Base-by-base conservation (phyloP, 2,329 filamentous ascomycete species). In the Didymellaceae sp. region DNA sequence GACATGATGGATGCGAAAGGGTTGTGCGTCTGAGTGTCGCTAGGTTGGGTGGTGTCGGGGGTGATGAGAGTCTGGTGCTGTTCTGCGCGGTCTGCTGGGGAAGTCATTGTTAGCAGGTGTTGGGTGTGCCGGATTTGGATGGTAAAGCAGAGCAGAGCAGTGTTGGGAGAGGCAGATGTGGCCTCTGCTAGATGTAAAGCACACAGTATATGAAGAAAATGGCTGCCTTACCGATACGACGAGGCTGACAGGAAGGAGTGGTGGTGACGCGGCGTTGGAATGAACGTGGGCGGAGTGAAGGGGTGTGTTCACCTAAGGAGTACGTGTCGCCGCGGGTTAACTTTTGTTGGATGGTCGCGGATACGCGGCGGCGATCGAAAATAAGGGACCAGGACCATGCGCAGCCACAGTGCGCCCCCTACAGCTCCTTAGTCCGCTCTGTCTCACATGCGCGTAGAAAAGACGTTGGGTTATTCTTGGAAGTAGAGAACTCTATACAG, bases 1-100 rank as follows among this genome's bases (percentile, higher is more conserved):
- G 89, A 82, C 91, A 96, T 96, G 69, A 66, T 74, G 56, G 58
- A 45, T 10, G 56, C 48, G 30, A 48, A 32, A 24, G 45, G 44
- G 26, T 51, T 22, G 38, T 39, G 41, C 8, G 46, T 32, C n/a
- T 55, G 45, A 7, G 56, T 39, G 20, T 47, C 25, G 26, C 25
- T 45, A 10, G 52, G 53, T 11, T 57, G 53, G n/a, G 50, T 47
- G 5, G 57, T 17, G 47, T 67, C 55, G 46, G 58, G 53, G 25
- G 46, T 35, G 37, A 67, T 55, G 40, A 65, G 60, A 16, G 55
- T 60, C 28, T 66, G 59, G 30, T 66, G 67, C 22, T 68, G 63
- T 42, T 63, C 59, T 61, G 67, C 54, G 53, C 61, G 45, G 39
- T 68, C 64, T 68, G 60, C 37, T 34, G 57, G 33, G 45, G 64